Percentiles rank a stretch among this genome's conserved stretches.
phyloP scores from a whole-genome alignment of 768 basidiomycete genomes.

The Crucibulum laeve region DNA sequence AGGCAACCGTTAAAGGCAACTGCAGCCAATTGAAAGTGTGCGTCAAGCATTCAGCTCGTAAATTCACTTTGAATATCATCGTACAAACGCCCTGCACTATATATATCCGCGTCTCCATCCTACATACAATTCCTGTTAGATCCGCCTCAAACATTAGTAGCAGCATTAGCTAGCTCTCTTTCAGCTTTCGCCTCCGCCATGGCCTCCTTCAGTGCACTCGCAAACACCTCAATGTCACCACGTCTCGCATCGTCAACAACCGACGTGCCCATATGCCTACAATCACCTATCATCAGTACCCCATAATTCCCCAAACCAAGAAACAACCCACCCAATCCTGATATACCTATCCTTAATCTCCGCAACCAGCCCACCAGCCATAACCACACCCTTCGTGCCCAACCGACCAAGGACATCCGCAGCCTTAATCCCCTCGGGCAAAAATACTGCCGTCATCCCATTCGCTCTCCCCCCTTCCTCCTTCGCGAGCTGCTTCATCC shows the following conservation, averaged over 20 bases:
- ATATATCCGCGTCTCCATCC: too few species aligned
- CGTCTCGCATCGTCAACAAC: slow-evolving; percentile 53
- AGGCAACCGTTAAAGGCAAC: too few species aligned
- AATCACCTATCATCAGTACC: not conserved
- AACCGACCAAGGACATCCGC: slow-evolving; percentile 69
- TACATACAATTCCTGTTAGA: not conserved
- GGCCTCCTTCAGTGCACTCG: slow-evolving; percentile 37
- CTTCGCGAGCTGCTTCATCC: slow-evolving; percentile 62
- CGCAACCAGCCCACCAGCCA: slow-evolving; percentile 80
- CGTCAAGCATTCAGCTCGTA: too few species aligned
- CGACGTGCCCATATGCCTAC: slow-evolving; percentile 82
- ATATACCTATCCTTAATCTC: slow-evolving; percentile 82
- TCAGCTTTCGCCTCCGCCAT: slow-evolving; percentile 7
- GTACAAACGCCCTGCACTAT: too few species aligned
- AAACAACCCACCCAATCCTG: slow-evolving; percentile 54
- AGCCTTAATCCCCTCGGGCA: slow-evolving; percentile 67
- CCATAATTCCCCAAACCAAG: slow-evolving; percentile 18
- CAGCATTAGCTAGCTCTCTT: not conserved
- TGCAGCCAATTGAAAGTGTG: too few species aligned
- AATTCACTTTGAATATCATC: too few species aligned
- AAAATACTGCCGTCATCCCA: slow-evolving; percentile 86
- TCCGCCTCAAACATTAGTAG: not conserved
- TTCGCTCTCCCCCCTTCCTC: slow-evolving; percentile 61
- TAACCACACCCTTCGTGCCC: slow-evolving; percentile 60
- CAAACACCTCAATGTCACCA: slow-evolving; percentile 67